Evolutionary conservation across 129 eudicot species (phyloP).

Genomic region (Escallonia herrerae): DNA sequence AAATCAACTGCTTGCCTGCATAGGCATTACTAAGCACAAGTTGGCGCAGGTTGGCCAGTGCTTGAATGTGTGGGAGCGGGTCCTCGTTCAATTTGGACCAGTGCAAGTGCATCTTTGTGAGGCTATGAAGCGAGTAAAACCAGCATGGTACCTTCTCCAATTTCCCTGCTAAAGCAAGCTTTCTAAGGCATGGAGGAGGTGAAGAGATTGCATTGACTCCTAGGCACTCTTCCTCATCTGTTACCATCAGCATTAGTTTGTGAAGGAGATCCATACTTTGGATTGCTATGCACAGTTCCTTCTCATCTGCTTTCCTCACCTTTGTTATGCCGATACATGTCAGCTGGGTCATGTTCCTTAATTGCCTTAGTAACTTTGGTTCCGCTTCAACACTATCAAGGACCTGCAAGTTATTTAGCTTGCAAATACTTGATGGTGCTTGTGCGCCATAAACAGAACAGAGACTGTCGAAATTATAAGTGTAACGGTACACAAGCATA

Average conservation of each 20-base stretch:
- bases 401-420: neutral
- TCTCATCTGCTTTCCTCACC: neutral
- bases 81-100: neutral
- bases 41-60: neutral
- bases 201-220: neutral
- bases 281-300: neutral
- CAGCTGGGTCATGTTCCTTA: neutral
- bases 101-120: neutral
- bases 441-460: neutral
- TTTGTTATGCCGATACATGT: neutral
- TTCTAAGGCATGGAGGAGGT: neutral
- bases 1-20: neutral
- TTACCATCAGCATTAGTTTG: neutral
- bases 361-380: neutral
- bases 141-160: neutral
- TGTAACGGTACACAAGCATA: neutral
- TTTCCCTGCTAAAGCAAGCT: neutral
- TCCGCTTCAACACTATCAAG: neutral
- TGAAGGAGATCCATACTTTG: neutral
- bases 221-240: conserved; percentile 1
- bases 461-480: neutral
- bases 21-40: neutral
- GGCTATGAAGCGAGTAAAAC: neutral
- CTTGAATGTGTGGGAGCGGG: neutral
- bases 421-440: neutral